phyloP scores from a whole-genome alignment of 106 monocot genomes.

The Allium cepa region DNA sequence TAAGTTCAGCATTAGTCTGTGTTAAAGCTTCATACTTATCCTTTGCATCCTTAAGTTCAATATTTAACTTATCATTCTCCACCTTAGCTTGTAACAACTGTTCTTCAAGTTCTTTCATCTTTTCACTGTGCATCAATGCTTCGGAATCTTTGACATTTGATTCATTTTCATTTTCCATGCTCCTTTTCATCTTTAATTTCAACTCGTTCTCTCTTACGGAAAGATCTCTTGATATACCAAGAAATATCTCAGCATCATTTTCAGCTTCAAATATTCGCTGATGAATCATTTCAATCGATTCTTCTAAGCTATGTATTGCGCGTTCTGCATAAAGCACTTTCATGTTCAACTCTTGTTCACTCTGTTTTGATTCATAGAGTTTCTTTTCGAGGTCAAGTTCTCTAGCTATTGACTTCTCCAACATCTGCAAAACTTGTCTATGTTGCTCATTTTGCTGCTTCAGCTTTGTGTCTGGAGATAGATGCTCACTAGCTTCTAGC shows the following conservation, averaged over 20 bases:
- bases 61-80: slow-evolving; percentile 15
- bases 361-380: slow-evolving; percentile 43
- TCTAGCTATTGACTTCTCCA: slow-evolving; percentile 86
- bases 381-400: slow-evolving; percentile 83
- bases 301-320: slow-evolving; percentile 42
- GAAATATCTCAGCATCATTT: slow-evolving; percentile 46
- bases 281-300: slow-evolving; percentile 33
- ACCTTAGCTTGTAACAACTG: slow-evolving; percentile 32
- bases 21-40: slow-evolving; percentile 26
- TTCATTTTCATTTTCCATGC: slow-evolving; percentile 14
- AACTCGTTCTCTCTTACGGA: slow-evolving; percentile 28
- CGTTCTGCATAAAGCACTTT: slow-evolving; percentile 38
- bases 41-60: slow-evolving; percentile 44
- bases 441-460: slow-evolving; percentile 54
- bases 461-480: slow-evolving; percentile 19
- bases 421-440: slow-evolving; percentile 55
- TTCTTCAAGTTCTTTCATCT: slow-evolving; percentile 38
- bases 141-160: slow-evolving; percentile 23
- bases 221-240: slow-evolving; percentile 58
- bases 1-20: slow-evolving; percentile 45
- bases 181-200: slow-evolving; percentile 30
- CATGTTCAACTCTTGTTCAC: slow-evolving; percentile 55
- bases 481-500: slow-evolving; percentile 22
- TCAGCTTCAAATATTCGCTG: slow-evolving; percentile 58
- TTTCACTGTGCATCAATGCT: slow-evolving; percentile 22